A percentile compares a stretch with the other conserved stretches of the same genome.
Evolutionary conservation across 768 basidiomycete genomes (phyloP).

Genomic region (Lentinula guzmanii): DNA sequence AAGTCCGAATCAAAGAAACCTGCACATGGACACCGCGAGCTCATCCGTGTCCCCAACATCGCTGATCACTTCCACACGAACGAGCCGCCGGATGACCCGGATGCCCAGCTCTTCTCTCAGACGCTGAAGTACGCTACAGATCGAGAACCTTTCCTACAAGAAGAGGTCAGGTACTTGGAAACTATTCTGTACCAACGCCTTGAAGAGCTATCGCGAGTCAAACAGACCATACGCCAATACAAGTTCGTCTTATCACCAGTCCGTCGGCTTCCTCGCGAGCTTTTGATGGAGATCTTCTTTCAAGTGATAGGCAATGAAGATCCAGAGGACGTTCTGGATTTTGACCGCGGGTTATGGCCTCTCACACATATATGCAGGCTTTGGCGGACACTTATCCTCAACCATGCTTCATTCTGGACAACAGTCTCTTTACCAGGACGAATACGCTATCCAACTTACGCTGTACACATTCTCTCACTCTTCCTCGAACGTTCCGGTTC

Average conservation of each 20-base stretch:
- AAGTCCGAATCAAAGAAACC: not conserved
- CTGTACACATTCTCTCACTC: not conserved
- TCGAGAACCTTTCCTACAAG: not conserved
- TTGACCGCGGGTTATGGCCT: not conserved
- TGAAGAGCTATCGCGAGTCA: not conserved
- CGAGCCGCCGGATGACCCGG: not conserved
- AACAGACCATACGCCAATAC: not conserved
- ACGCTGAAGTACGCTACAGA: not conserved
- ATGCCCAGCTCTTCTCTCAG: not conserved
- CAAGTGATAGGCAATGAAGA: not conserved
- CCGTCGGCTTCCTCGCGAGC: conserved; percentile 3
- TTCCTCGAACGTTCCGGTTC: not conserved
- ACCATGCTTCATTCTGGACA: not conserved
- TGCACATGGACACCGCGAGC: not conserved
- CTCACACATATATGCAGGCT: not conserved
- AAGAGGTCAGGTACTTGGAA: not conserved
- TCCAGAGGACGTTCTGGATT: not conserved
- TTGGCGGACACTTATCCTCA: not conserved
- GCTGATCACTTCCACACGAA: not conserved
- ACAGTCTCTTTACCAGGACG: not conserved
- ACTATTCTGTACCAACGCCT: not conserved
- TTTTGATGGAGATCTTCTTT: conserved; percentile 4
- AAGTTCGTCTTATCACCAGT: not conserved
- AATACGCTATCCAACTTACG: not conserved
- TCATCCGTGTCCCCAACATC: not conserved